phyloP scores from a whole-genome alignment of 345 rosid genomes.

The Crucihimalaya himalaica region DNA sequence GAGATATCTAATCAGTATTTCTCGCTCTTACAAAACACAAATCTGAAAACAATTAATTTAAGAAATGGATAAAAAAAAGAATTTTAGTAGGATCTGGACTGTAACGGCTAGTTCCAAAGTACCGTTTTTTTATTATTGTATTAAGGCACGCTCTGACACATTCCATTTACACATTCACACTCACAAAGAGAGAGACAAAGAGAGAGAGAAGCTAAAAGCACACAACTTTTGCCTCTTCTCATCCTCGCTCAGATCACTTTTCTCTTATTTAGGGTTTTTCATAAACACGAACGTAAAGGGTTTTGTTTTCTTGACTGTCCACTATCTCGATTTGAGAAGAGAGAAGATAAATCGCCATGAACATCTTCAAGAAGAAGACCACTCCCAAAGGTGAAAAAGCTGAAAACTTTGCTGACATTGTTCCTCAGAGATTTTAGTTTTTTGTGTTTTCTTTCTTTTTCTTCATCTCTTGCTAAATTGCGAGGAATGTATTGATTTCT shows the following conservation, averaged over 20 bases:
- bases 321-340: not conserved
- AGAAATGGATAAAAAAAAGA: slow-evolving; percentile 24
- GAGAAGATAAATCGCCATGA: slow-evolving; percentile 42
- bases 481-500: not conserved
- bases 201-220: not conserved
- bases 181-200: not conserved
- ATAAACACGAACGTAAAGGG: not conserved
- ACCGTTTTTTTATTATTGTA: slow-evolving; percentile 13
- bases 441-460: not conserved
- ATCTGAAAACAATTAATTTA: not conserved
- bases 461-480: not conserved
- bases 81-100: slow-evolving; percentile 30
- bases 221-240: slow-evolving; percentile 15
- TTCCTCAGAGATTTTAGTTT: not conserved
- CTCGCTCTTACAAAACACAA: too few relatives aligned
- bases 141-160: slow-evolving; percentile 32
- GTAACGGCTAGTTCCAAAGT: slow-evolving; percentile 44
- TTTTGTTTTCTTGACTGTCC: not conserved
- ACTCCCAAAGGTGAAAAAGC: slow-evolving; percentile 71
- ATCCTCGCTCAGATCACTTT: not conserved
- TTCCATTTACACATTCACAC: slow-evolving; percentile 9
- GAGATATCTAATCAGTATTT: too few relatives aligned
- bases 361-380: slow-evolving; percentile 87
- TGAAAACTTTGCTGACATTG: not conserved
- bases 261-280: slow-evolving; percentile 27